Base-by-base conservation (phyloP, 257 asterid genomes). In the Solanum sejunctum region DNA sequence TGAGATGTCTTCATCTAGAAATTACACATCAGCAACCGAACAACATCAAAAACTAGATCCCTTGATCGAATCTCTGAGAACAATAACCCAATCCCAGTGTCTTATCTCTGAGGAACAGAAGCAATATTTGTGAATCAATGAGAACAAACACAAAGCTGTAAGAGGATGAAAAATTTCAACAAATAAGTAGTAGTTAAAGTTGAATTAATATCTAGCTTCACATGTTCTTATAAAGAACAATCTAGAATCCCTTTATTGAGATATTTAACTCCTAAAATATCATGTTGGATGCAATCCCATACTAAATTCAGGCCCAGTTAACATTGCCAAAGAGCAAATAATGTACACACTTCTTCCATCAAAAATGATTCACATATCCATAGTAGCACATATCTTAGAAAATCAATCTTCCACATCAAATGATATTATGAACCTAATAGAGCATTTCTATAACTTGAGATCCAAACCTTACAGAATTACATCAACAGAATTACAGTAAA, bases 1-100 rank as follows among this genome's bases (percentile, higher is more conserved):
- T 92, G 96, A 93, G 90, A 81, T 83, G 96, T 89, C 91, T 94
- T 97, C 99, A 95, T 97, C 90, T 90, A 94, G 86, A 85, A 86
- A 90, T 54, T 67, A 86, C 54, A 92, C 97, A 93, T 93, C 84
- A 92, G 85, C 85, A 75, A 15, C 60, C 61, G 3, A 75, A 49
- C 23, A 75, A 51, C 82, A 51, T 49, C 15, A 57, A 83, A 83
- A 57, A 20, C 20, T 69, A 26, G 56, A 69, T 49, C 26, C 82
- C 6, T 78, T 78, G 26, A 78, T 49, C 64, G 54, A 70, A 78
- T 52, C 64, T 52, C 28, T 28, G 49, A 28, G 82, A 52, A n/a
- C 64, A 77, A 77, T 23, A 77, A 77, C 60, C 16, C 58, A 51
- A 47, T 8, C 13, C 6, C 58, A 45, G n/a, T 45, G n/a, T 28